These are phyloP conservation scores for Aspergillus sp. DNA, from an alignment of 2,329 filamentous ascomycete species.

Conservation along the genomic window DNA sequence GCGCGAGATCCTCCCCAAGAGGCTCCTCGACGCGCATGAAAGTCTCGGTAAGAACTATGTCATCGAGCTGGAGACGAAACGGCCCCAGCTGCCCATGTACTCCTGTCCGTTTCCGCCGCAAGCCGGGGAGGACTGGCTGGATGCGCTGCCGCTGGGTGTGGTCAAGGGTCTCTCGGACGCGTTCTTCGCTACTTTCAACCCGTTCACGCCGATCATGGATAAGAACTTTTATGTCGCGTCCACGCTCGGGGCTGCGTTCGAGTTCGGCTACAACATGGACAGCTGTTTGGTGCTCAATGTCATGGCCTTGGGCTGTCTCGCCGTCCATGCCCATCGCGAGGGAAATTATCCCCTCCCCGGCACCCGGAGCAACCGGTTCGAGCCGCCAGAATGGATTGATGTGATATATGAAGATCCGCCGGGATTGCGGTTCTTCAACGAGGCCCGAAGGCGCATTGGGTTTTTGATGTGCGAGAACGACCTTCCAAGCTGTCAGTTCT, in stretches of 20 bases:
- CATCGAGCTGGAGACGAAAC: conserved; percentile 49
- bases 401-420: conserved; percentile 42
- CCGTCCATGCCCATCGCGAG: conserved; percentile 50
- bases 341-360: conserved; percentile 48
- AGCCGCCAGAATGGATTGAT: conserved; percentile 37
- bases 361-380: conserved; percentile 32
- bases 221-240: conserved; percentile 52
- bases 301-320: conserved; percentile 53
- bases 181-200: conserved; percentile 56
- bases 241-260: conserved; percentile 49
- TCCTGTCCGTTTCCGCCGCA: conserved; percentile 36
- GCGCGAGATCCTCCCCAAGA: conserved; percentile 42
- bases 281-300: conserved; percentile 53
- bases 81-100: conserved; percentile 45
- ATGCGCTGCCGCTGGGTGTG: conserved; percentile 47
- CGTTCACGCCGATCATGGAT: conserved; percentile 53
- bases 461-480: conserved; percentile 53
- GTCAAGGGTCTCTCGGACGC: conserved; percentile 54
- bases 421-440: conserved; percentile 55
- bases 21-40: conserved; percentile 37
- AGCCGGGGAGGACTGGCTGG: conserved; percentile 44
- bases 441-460: conserved; percentile 52
- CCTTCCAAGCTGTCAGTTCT: conserved; percentile 53
- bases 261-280: conserved; percentile 54
- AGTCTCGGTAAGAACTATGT: conserved; percentile 50